Conservation (phyloP, 2,329 filamentous ascomycete genomes). For the Polytolypa hystricis region DNA sequence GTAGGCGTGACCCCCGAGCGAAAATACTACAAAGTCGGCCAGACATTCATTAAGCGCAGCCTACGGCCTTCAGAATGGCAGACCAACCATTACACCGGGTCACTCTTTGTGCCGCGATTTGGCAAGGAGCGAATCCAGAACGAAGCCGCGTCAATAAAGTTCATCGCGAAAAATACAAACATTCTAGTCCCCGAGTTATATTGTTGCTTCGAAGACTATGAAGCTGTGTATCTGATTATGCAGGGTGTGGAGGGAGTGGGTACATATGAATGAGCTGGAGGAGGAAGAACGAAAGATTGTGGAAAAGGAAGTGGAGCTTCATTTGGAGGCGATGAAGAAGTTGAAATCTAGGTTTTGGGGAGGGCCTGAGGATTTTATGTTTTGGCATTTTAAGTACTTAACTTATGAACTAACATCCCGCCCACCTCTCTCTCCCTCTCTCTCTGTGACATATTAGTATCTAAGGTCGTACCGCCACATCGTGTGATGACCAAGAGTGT, state of each 20-base stretch:
- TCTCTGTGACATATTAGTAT: neutral
- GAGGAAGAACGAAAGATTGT: conserved; percentile 2
- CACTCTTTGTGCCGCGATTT: conserved; percentile 7
- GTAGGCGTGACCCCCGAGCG: conserved; percentile 11
- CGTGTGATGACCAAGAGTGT: conserved; percentile 4
- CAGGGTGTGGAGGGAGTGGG: neutral
- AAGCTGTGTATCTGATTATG: conserved; percentile 1
- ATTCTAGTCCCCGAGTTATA: conserved; percentile 2
- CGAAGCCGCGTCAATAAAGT: neutral
- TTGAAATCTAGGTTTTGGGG: conserved; percentile 10
- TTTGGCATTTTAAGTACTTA: conserved; percentile 7
- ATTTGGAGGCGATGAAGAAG: conserved; percentile 4
- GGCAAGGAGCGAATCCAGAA: conserved; percentile 1
- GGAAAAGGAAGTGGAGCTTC: conserved; percentile 7
- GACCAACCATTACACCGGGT: conserved; percentile 8
- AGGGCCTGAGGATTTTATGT: too few species aligned
- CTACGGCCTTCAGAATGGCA: conserved; percentile 14
- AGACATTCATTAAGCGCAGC: conserved; percentile 11
- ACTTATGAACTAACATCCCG: neutral
- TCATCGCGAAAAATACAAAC: neutral
- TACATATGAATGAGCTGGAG: conserved; percentile 1
- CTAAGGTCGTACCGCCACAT: conserved; percentile 8
- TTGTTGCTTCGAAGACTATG: conserved; percentile 4
- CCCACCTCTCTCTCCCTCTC: neutral
- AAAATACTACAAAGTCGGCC: conserved; percentile 12